These are phyloP conservation scores for Pyrenopolyporus hunteri DNA, from an alignment of 495 filamentous ascomycete species.

Conservation along the genomic window DNA sequence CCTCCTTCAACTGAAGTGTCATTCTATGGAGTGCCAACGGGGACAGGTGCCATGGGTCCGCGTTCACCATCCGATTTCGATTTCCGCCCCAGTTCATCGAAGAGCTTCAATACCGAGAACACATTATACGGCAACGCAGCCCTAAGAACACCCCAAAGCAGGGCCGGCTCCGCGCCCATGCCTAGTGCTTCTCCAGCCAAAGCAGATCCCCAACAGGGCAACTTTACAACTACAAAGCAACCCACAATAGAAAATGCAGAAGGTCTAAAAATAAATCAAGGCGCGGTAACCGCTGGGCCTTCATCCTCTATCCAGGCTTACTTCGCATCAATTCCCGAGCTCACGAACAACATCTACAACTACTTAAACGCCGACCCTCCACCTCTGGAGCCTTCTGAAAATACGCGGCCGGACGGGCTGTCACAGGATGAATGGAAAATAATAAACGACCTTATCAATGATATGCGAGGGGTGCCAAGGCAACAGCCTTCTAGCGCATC, in stretches of 20 bases:
- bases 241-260: too few species aligned
- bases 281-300: too few species aligned
- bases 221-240: too few species aligned
- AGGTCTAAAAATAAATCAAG: too few species aligned
- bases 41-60: slow-evolving; percentile 23
- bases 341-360: too few species aligned
- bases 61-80: background rate
- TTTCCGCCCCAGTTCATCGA: slow-evolving; percentile 29
- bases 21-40: slow-evolving; percentile 30
- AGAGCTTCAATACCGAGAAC: slow-evolving; percentile 48
- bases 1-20: slow-evolving; percentile 1
- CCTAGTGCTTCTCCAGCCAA: background rate
- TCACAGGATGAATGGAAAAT: background rate
- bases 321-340: too few species aligned
- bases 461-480: background rate
- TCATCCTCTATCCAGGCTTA: too few species aligned
- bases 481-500: background rate
- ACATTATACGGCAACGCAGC: slow-evolving; percentile 41
- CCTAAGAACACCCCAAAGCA: slow-evolving; percentile 35
- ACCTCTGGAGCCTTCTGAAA: background rate
- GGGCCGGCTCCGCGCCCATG: background rate
- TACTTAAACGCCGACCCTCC: too few species aligned
- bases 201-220: background rate
- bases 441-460: background rate
- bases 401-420: background rate